Conservation (phyloP, 2,329 filamentous ascomycete genomes). For the Stemphylium lycopersici region DNA sequence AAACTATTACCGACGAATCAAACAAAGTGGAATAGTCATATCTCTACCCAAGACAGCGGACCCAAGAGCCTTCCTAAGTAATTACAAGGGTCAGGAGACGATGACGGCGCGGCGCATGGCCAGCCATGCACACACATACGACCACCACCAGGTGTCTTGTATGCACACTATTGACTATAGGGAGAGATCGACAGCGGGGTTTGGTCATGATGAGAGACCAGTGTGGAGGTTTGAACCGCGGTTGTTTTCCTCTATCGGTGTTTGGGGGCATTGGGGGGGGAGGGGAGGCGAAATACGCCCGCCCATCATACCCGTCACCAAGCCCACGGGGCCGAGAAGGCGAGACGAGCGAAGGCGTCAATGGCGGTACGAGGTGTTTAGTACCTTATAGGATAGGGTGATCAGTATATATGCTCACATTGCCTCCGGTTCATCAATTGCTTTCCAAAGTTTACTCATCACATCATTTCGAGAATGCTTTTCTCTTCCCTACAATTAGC, state of each 20-base stretch:
- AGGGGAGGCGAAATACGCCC: too few species aligned
- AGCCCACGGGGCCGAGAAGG: too few species aligned
- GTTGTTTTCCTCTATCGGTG: background rate
- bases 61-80: too few species aligned
- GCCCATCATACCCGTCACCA: too few species aligned
- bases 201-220: background rate
- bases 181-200: conserved; percentile 6
- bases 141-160: background rate
- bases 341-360: too few species aligned
- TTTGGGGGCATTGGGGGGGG: background rate
- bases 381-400: too few species aligned
- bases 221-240: background rate
- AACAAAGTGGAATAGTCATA: too few species aligned
- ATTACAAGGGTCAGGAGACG: background rate
- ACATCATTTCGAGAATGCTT: conserved; percentile 18
- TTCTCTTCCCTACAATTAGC: conserved; percentile 17
- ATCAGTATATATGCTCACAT: too few species aligned
- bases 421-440: background rate
- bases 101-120: background rate
- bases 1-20: too few species aligned
- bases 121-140: too few species aligned
- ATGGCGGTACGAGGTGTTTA: too few species aligned
- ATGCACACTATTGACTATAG: conserved; percentile 1
- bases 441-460: background rate
- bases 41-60: too few species aligned